Evolutionary conservation across 352 stramenopile species (phyloP).

Genomic region (Phytophthora vignae): DNA sequence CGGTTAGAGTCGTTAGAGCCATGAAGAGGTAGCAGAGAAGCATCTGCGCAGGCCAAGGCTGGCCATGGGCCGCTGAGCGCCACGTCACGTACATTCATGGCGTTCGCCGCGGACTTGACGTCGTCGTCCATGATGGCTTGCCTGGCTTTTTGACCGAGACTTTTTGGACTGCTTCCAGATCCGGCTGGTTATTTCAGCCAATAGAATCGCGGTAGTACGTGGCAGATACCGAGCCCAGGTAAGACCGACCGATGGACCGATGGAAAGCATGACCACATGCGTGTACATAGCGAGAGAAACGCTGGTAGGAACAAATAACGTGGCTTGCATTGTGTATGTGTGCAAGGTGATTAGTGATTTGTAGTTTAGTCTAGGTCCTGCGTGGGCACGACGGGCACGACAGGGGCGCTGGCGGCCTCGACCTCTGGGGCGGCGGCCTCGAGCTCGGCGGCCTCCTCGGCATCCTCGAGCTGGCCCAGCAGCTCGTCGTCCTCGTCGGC

Average conservation of each 20-base stretch:
- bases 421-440: constrained; percentile 42
- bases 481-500: constrained; percentile 84
- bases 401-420: constrained; percentile 36
- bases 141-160: constrained; percentile 24
- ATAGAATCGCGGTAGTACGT: constrained; percentile 29
- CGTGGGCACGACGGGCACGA: constrained; percentile 51
- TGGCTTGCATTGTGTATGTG: constrained; percentile 34
- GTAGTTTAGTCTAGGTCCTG: constrained; percentile 88
- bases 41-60: not conserved
- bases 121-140: constrained; percentile 51
- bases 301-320: constrained; percentile 36
- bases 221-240: constrained; percentile 4
- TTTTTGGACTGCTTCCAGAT: constrained; percentile 21
- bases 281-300: not conserved
- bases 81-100: constrained; percentile 56
- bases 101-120: constrained; percentile 57
- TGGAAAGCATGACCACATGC: not conserved
- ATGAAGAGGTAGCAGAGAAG: constrained; percentile 1
- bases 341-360: constrained; percentile 44
- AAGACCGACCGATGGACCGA: not conserved
- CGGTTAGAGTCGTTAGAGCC: constrained; percentile 1
- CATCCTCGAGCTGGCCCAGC: constrained; percentile 78
- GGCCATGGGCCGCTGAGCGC: not conserved
- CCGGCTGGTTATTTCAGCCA: constrained; percentile 27
- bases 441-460: constrained; percentile 59